A percentile compares a stretch with the other conserved stretches of the same genome.
These are phyloP conservation scores for Globisporangium acanthophoron DNA, from an alignment of 352 stramenopile genomes.

Conservation along the genomic window DNA sequence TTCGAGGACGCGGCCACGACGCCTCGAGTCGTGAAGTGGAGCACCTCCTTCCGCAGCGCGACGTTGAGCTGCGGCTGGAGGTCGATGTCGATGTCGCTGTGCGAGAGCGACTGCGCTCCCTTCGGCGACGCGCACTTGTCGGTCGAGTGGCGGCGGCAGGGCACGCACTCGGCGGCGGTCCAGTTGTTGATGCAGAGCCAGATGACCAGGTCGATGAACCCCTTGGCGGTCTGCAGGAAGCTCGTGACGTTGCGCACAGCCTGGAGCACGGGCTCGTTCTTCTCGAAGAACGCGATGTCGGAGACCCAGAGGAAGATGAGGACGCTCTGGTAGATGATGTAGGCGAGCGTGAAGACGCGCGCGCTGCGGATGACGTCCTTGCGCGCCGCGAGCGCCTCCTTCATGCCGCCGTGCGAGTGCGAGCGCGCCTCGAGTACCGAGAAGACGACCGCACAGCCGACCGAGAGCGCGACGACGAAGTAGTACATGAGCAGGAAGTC, in stretches of 20 bases:
- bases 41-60: conserved; percentile 81
- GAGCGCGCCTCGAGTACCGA: conserved; percentile 66
- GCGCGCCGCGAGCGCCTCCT: conserved; percentile 69
- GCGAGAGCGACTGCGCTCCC: conserved; percentile 32
- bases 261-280: conserved; percentile 23
- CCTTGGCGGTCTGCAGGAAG: conserved; percentile 69
- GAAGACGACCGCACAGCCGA: conserved; percentile 56
- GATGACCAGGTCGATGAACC: conserved; percentile 81
- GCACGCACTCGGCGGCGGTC: conserved; percentile 21
- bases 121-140: conserved; percentile 1
- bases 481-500: conserved; percentile 72
- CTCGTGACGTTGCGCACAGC: conserved; percentile 52
- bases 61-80: conserved; percentile 84
- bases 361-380: conserved; percentile 78
- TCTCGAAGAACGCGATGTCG: conserved; percentile 44
- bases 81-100: conserved; percentile 77
- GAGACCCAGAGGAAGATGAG: conserved; percentile 76
- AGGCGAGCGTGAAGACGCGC: conserved; percentile 73
- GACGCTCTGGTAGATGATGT: conserved; percentile 80
- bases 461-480: conserved; percentile 63
- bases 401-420: conserved; percentile 69
- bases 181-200: conserved; percentile 75
- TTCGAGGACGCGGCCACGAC: conserved; percentile 77
- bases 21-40: conserved; percentile 84
- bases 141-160: neutral